A percentile compares a stretch with the other conserved stretches of the same genome.
Evolutionary conservation across 768 basidiomycete genomes (phyloP).

Genomic region (Pleurotus sapidus): DNA sequence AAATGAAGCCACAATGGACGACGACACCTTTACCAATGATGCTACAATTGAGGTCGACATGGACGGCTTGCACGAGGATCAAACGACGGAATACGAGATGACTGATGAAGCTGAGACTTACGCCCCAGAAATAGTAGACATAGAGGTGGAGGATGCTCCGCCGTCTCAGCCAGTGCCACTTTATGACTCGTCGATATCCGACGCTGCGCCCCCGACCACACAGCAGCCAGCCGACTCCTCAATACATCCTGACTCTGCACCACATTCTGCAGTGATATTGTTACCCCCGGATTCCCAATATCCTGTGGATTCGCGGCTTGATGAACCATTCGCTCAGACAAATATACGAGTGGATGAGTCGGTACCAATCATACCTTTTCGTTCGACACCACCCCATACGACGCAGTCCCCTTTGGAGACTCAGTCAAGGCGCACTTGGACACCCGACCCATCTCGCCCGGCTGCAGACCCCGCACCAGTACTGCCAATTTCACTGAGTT

Average conservation of each 20-base stretch:
- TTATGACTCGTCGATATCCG: constrained; percentile 10
- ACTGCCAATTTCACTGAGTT: too few species aligned
- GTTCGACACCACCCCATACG: not conserved
- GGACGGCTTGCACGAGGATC: constrained; percentile 48
- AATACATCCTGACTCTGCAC: not conserved
- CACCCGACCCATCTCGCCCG: too few species aligned
- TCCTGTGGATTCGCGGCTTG: not conserved
- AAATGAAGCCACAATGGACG: constrained; percentile 60
- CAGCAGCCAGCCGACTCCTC: not conserved
- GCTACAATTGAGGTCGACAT: constrained; percentile 63
- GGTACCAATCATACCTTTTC: not conserved
- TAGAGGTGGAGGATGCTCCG: constrained; percentile 46
- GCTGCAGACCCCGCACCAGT: too few species aligned
- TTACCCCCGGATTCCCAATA: not conserved
- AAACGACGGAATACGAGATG: constrained; percentile 57
- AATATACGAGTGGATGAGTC: not conserved
- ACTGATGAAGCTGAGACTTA: constrained; percentile 35
- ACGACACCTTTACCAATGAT: constrained; percentile 35
- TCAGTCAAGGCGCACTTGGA: too few species aligned
- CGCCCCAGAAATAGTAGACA: constrained; percentile 26
- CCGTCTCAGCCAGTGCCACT: constrained; percentile 16
- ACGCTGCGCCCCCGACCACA: not conserved
- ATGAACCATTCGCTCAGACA: not conserved
- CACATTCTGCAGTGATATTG: not conserved
- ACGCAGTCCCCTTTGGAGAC: not conserved